These are phyloP conservation scores for Ogataea pilisensis DNA, from an alignment of 805 yeast species.

Conservation along the genomic window DNA sequence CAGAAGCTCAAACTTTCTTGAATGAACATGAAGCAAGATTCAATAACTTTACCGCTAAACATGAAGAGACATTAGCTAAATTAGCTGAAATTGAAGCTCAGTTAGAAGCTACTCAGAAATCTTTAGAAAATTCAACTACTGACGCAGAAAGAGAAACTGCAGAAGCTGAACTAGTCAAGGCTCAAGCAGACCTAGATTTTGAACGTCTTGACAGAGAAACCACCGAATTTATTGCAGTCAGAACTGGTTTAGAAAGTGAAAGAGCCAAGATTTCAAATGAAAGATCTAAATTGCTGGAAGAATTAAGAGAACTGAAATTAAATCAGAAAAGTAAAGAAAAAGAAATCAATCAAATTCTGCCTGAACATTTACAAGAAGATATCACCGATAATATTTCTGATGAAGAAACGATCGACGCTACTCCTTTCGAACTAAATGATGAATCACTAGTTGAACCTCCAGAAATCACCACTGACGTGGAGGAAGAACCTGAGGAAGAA, in stretches of 20 bases:
- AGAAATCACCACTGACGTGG: slow-evolving; percentile 25
- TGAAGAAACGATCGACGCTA: slow-evolving; percentile 27
- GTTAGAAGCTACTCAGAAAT: slow-evolving; percentile 37
- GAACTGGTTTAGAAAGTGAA: slow-evolving; percentile 38
- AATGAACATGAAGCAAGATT: slow-evolving; percentile 42
- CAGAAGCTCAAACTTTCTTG: slow-evolving; percentile 41
- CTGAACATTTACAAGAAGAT: slow-evolving; percentile 46
- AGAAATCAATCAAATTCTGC: slow-evolving; percentile 45
- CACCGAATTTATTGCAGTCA: slow-evolving; percentile 28
- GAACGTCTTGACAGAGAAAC: slow-evolving; percentile 27
- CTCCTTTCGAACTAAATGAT: slow-evolving; percentile 26
- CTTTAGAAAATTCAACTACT: slow-evolving; percentile 31
- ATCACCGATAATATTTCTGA: slow-evolving; percentile 24
- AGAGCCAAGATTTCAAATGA: slow-evolving; percentile 39
- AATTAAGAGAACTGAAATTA: slow-evolving; percentile 35
- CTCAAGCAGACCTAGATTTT: slow-evolving; percentile 27
- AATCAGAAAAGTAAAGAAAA: slow-evolving; percentile 39
- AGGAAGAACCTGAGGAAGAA: slow-evolving; percentile 18
- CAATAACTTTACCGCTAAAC: slow-evolving; percentile 37
- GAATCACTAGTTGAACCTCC: slow-evolving; percentile 23
- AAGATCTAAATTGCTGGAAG: slow-evolving; percentile 33
- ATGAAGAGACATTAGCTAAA: slow-evolving; percentile 41
- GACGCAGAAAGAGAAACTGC: slow-evolving; percentile 27
- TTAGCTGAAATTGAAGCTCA: slow-evolving; percentile 40
- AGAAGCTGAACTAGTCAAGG: slow-evolving; percentile 23